Conservation (phyloP, 2,329 filamentous ascomycete species). For the Volutella citrinella region DNA sequence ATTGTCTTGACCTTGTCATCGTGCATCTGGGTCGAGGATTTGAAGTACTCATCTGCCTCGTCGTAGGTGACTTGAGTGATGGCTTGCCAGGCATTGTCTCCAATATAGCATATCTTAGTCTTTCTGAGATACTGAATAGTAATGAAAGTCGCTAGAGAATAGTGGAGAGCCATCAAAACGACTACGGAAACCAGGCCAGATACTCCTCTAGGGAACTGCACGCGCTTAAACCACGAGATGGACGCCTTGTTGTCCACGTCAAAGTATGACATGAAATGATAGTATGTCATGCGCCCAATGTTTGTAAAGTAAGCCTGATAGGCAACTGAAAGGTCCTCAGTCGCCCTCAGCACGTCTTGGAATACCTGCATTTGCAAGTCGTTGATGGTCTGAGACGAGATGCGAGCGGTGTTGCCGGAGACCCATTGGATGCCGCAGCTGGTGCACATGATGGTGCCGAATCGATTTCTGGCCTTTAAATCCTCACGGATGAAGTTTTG, state of each 20-base stretch:
- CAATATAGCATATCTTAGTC: too few relatives aligned
- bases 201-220: constrained; percentile 5
- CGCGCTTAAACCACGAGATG: constrained; percentile 4
- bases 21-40: too few relatives aligned
- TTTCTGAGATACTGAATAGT: too few relatives aligned
- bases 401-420: not conserved
- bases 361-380: constrained; percentile 2
- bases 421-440: constrained; percentile 1
- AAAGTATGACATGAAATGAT: constrained; percentile 5
- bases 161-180: too few relatives aligned
- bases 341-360: constrained; percentile 3
- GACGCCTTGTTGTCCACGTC: constrained; percentile 2
- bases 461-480: not conserved
- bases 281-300: constrained; percentile 2
- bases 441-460: constrained; percentile 2
- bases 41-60: too few relatives aligned
- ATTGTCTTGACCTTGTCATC: too few relatives aligned
- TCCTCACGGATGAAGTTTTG: constrained; percentile 3
- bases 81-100: too few relatives aligned
- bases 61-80: too few relatives aligned
- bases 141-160: too few relatives aligned
- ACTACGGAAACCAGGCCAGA: too few relatives aligned
- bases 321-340: constrained; percentile 1
- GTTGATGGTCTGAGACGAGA: constrained; percentile 3
- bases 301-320: constrained; percentile 4